Percentiles rank a stretch among this genome's conserved stretches.
Conservation (phyloP, 257 asterid species). For the Scutellaria barbata region DNA sequence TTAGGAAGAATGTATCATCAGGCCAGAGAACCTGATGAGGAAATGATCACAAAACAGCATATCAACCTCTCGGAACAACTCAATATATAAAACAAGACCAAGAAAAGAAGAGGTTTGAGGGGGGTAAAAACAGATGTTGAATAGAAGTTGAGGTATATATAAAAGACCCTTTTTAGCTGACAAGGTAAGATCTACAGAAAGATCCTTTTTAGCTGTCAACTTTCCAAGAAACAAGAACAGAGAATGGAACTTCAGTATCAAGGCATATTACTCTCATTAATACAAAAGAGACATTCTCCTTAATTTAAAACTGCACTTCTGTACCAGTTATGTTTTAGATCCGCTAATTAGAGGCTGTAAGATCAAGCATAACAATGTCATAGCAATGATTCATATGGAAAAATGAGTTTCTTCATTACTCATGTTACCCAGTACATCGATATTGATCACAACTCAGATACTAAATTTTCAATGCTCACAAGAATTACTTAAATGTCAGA, state of each 20-base stretch:
- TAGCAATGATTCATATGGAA: conserved; percentile 1
- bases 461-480: background rate
- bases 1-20: conserved; percentile 76
- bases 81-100: conserved; percentile 16
- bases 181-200: too few species aligned
- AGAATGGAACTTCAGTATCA: background rate
- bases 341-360: conserved; percentile 26
- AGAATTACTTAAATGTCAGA: conserved; percentile 21
- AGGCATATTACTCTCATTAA: background rate
- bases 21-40: conserved; percentile 90
- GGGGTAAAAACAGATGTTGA: background rate
- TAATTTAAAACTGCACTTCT: conserved; percentile 10
- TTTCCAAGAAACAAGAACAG: background rate
- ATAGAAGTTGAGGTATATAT: background rate
- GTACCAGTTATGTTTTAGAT: conserved; percentile 15
- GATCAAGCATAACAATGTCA: conserved; percentile 24
- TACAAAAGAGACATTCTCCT: conserved; percentile 13
- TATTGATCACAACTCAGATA: background rate
- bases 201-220: too few species aligned
- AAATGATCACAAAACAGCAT: conserved; percentile 26
- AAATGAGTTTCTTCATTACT: conserved; percentile 6
- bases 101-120: background rate
- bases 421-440: conserved; percentile 18
- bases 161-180: background rate
- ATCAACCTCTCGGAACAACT: conserved; percentile 22